phyloP scores from a whole-genome alignment of 495 filamentous ascomycete genomes.

The Neurospora sp. region DNA sequence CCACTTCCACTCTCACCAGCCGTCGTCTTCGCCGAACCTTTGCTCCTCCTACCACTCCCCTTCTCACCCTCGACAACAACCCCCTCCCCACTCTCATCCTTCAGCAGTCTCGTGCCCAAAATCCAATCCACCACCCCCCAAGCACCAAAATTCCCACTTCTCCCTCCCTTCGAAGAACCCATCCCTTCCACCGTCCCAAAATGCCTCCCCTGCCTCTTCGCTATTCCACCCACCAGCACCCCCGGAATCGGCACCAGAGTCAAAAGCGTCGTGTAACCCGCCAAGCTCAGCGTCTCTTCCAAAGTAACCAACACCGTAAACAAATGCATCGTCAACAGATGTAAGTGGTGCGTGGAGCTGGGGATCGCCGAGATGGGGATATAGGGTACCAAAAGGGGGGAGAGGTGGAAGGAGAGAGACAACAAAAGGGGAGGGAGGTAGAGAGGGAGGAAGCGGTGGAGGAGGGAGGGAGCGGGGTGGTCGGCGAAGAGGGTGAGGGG shows the following conservation, averaged over 20 bases:
- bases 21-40: no score
- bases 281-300: conserved; percentile 77
- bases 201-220: conserved; percentile 60
- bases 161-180: neutral
- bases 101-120: conserved; percentile 50
- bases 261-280: conserved; percentile 53
- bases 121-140: conserved; percentile 74
- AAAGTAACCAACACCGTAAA: conserved; percentile 58
- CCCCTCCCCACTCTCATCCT: conserved; percentile 13
- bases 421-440: conserved; percentile 50
- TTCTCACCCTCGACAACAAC: conserved; percentile 47
- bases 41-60: conserved; percentile 40
- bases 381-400: neutral
- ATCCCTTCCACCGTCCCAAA: conserved; percentile 36
- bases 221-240: conserved; percentile 66
- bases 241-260: conserved; percentile 42
- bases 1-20: no score
- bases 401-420: conserved; percentile 11
- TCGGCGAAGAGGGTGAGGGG: conserved; percentile 55
- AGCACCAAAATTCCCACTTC: conserved; percentile 60
- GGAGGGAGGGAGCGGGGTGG: conserved; percentile 64
- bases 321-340: conserved; percentile 71
- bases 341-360: conserved; percentile 56
- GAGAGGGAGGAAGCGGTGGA: conserved; percentile 59
- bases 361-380: neutral